phyloP scores from a whole-genome alignment of 208 protist genomes.

The Crithidia sp. region DNA sequence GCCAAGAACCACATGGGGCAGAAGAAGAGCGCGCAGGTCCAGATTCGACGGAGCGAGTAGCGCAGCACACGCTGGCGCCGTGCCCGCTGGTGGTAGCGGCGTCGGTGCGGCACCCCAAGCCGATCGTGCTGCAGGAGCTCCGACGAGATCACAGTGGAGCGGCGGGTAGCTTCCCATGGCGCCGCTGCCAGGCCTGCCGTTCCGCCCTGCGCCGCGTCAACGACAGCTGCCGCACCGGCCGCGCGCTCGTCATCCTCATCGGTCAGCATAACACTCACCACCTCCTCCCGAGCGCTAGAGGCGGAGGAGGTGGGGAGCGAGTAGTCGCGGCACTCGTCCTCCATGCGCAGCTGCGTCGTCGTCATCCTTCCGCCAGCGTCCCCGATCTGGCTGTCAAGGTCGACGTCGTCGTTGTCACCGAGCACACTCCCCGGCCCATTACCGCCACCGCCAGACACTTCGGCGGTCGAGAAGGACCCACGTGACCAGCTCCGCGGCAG shows the following conservation, averaged over 20 bases:
- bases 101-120: slow-evolving; percentile 3
- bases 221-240: not conserved
- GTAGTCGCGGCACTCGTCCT: slow-evolving; percentile 36
- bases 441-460: not conserved
- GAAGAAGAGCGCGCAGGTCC: slow-evolving; percentile 74
- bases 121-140: slow-evolving; percentile 12
- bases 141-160: slow-evolving; percentile 12
- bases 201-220: not conserved
- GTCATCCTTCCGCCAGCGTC: not conserved
- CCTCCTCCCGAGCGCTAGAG: slow-evolving; percentile 35
- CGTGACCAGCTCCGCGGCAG: slow-evolving; percentile 6
- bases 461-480: not conserved
- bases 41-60: slow-evolving; percentile 78
- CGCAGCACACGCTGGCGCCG: slow-evolving; percentile 47
- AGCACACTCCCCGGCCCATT: slow-evolving; percentile 6
- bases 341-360: slow-evolving; percentile 16
- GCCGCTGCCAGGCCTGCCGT: not conserved
- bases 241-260: slow-evolving; percentile 20
- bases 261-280: slow-evolving; percentile 35
- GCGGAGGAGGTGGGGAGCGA: slow-evolving; percentile 33
- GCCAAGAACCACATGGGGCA: slow-evolving; percentile 91
- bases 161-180: slow-evolving; percentile 9
- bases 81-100: slow-evolving; percentile 29
- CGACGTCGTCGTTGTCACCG: slow-evolving; percentile 30
- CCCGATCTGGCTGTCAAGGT: not conserved